Conservation (phyloP, 495 filamentous ascomycete genomes). For the Chaetomium fimeti region DNA sequence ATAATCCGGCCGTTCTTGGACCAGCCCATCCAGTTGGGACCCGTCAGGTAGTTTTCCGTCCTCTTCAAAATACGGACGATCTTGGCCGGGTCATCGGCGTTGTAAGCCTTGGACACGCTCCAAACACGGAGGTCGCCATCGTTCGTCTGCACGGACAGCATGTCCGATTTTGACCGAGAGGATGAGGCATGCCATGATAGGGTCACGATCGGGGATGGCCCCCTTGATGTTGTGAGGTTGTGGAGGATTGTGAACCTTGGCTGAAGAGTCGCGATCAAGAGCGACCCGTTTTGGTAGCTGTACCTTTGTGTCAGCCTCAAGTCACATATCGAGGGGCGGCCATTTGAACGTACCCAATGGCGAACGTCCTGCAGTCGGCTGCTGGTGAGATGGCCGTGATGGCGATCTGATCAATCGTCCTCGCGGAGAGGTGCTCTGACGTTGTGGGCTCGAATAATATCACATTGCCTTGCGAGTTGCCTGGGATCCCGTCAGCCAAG, state of each 20-base stretch:
- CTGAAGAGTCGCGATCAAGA: slow-evolving; percentile 83
- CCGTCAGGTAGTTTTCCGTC: slow-evolving; percentile 67
- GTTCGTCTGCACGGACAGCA: slow-evolving; percentile 88
- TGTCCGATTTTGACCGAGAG: slow-evolving; percentile 94
- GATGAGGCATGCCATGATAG: slow-evolving; percentile 97
- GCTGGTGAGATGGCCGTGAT: slow-evolving; percentile 88
- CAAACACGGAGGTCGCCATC: slow-evolving; percentile 94
- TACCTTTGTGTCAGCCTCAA: not conserved
- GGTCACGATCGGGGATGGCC: slow-evolving; percentile 84
- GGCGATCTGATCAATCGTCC: slow-evolving; percentile 87
- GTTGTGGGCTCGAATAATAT: slow-evolving; percentile 92
- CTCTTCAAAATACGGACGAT: slow-evolving; percentile 85
- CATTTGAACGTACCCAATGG: slow-evolving; percentile 68
- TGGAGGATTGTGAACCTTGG: slow-evolving; percentile 94
- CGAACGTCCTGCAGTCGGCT: slow-evolving; percentile 93
- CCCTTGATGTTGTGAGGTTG: slow-evolving; percentile 77
- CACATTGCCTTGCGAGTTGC: slow-evolving; percentile 86
- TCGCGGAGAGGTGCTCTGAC: slow-evolving; percentile 86
- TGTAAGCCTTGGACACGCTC: slow-evolving; percentile 88
- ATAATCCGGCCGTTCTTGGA: slow-evolving; percentile 96
- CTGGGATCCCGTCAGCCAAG: slow-evolving; percentile 46
- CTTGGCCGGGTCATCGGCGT: slow-evolving; percentile 69
- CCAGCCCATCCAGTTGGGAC: slow-evolving; percentile 96
- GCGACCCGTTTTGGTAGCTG: slow-evolving; percentile 94
- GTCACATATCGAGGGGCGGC: not conserved